Base-by-base conservation (phyloP, 257 asterid genomes). In the Fraxinus quadrangulata region DNA sequence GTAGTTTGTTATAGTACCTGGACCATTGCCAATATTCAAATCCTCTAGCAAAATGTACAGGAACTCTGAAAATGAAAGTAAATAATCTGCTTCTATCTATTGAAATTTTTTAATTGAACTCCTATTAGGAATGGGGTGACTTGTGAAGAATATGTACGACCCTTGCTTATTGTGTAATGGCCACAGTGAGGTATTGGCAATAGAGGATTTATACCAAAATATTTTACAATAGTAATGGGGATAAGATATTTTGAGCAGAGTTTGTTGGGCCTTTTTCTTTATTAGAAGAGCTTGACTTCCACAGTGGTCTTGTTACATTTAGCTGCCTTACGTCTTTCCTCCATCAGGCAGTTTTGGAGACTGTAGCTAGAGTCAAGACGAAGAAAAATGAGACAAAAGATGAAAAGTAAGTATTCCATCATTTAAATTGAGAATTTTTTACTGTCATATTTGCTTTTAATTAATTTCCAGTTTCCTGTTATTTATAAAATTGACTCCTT, bases 291-390 rank as follows among this genome's bases (percentile, higher is more conserved):
- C 19, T 24, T 11, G 23, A 39, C 45, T 26, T 23, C 31, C 19
- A 10, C 69, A 24, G 33, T 9, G 13, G 69, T 63, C 72, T 81
- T 75, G 67, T 72, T 63, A 28, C 63, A 73, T 79, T 68, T 71
- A 49, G 83, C 75, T 77, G 59, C 45, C 76, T 75, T 70, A 40
- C 63, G 31, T 76, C 72, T 82, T 81, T 47, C 77, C 71, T 23
- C 33, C 39, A 69, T 81, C 94, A 93, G 99, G 99, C 97, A 72
- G 95, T 89, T 69, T 80, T 96, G 92, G 99, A 96, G 89, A 96
- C 99, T 74, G 99, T 96, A 70, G 99, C 98, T 76, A 92, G 98
- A 90, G 97, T 96, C 76, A 96, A 85, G 88, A 76, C 98, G 81
- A 96, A 93, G 97, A 96, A 96, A 83, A 96, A 96, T 86, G 99